Base-by-base conservation (phyloP, 2,329 filamentous ascomycete species). In the Xylariaceae sp. region DNA sequence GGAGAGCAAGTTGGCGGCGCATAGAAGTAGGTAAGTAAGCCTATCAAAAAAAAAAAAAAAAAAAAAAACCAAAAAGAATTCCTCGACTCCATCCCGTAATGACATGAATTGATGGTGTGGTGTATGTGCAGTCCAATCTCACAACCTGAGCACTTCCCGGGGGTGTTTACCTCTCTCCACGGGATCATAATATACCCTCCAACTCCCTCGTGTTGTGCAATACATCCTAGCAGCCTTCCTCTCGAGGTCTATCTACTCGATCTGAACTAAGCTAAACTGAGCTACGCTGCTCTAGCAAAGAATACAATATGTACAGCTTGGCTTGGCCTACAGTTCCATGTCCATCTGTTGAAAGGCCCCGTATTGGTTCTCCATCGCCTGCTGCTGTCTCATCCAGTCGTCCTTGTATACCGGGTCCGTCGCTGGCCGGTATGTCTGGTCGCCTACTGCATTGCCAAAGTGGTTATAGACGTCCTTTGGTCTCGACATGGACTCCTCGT, bases 331-430 rank as follows among this genome's bases (percentile, higher is more conserved):
- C 46, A 70, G 48, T 21, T 71, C 68, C 69, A 71, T 71, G 4
- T 63, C 67, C 62, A 67, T 70, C 58, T 84, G 80, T 65, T 84
- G 81, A 63, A 81, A 84, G 20, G 82, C 79, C 0, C 87, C 87
- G 63, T 90, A 90, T 70, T 87, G 85, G 61, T 88, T 80, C 67
- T 88, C 87, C 86, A 89, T 88, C 23, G 81, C 70, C 70, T 78
- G 73, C 70, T 82, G 78, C 65, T 81, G 80, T 52, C 75, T 73
- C 54, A 75, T 74, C 70, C 72, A 81, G 67, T 74, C 67, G 70
- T 50, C 57, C 60, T 73, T 81, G 70, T 91, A 91, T n/a, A 88
- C 88, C 0, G 89, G 89, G 61, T 91, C 89, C 2, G 82, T 86
- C 0, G 87, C 80, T 10, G 77, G 77, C 16, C 75, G 80, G 73